These are phyloP conservation scores for Caryocar brasiliense DNA, from an alignment of 441 rosid genomes.

Conservation along the genomic window DNA sequence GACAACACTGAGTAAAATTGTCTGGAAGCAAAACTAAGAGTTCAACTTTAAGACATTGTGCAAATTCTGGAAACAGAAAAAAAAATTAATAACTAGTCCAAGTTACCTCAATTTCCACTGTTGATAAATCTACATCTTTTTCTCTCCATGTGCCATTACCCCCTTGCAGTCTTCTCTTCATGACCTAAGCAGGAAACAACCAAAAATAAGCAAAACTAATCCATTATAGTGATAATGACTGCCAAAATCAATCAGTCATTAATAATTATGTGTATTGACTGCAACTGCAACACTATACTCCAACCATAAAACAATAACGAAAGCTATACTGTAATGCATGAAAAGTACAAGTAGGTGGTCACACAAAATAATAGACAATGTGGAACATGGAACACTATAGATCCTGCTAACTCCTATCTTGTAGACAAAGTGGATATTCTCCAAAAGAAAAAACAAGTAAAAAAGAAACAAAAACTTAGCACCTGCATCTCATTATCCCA, in stretches of 20 bases:
- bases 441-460: background rate
- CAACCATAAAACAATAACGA: too few relatives aligned
- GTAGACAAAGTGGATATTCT: too few relatives aligned
- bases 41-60: background rate
- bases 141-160: slow-evolving; percentile 16
- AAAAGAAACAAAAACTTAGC: background rate
- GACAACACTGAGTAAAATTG: slow-evolving; percentile 14
- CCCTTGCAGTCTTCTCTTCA: slow-evolving; percentile 28
- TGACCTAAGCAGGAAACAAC: slow-evolving; percentile 19
- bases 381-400: too few relatives aligned
- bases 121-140: slow-evolving; percentile 21
- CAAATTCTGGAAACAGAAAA: background rate
- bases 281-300: too few relatives aligned
- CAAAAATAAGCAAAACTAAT: slow-evolving; percentile 8
- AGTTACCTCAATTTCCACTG: slow-evolving; percentile 26
- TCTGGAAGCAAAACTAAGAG: background rate
- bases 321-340: too few relatives aligned
- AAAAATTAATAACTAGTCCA: background rate
- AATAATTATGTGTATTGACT: too few relatives aligned
- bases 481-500: background rate
- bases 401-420: too few relatives aligned
- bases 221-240: slow-evolving; percentile 3
- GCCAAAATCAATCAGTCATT: too few relatives aligned
- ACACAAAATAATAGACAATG: too few relatives aligned
- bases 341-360: too few relatives aligned